Base-by-base conservation (phyloP, 306 rosid species). In the Cucurbita pepo region DNA sequence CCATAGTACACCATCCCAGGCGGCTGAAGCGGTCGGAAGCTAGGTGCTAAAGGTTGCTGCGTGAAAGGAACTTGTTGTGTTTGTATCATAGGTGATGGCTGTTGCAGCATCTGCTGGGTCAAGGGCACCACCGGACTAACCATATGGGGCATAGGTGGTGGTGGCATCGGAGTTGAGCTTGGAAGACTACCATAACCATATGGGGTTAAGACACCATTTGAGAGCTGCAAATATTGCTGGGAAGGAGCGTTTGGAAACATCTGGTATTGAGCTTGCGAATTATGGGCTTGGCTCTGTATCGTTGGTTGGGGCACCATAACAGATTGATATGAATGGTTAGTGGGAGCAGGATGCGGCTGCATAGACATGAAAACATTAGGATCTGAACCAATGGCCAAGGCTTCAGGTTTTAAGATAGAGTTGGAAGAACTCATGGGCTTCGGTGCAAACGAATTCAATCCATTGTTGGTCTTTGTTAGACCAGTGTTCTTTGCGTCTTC, bases 401-500 rank as follows among this genome's bases (percentile, higher is more conserved):
- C 84, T 52, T 85, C 86, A 0, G 90, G 82, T 75, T 87, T 82
- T 36, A 85, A 69, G 13, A 77, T 69, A 63, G 96, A 82, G 62
- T 77, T 84, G 25, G 5, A 66, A 2, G 76, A 44, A 74, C 66
- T 56, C 38, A 66, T 59, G 25, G 82, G 69, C 47, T 50, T 69
- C 5, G 86, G 69, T 14, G 86, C 30, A 30, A 62, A 80, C 3
- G 86, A 53, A 50, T 61, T 79, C 36, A 83, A 71, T 34, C 77
- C 36, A 0, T 59, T 76, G 13, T 82, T 53, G 54, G 72, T 77
- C 69, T 81, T 81, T 63, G 79, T 70, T 69, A 84, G 77, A 63
- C 89, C 82, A 5, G 85, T 96, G 63, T 72, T 88, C 75, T 90
- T 92, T 14, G 98, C 92, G 83, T 85, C 96, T 80, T 92, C 93